Percentiles rank a stretch among this genome's conserved stretches.
phyloP scores from a whole-genome alignment of 2,329 filamentous ascomycete genomes.

The Neobulgaria alba region DNA sequence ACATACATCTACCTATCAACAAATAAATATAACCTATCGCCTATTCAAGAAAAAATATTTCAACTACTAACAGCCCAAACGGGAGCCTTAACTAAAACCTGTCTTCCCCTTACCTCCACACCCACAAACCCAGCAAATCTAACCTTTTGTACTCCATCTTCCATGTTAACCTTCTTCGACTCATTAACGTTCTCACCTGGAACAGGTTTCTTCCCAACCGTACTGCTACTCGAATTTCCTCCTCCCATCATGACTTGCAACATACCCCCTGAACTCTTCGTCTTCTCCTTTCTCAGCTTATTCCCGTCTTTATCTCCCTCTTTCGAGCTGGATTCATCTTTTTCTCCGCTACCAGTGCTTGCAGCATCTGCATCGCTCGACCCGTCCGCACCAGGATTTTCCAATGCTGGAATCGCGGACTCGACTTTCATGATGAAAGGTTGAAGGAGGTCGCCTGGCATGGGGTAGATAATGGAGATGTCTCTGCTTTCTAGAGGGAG shows the following conservation, averaged over 20 bases:
- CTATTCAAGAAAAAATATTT: neutral
- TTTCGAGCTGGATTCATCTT: slow-evolving; percentile 23
- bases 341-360: slow-evolving; percentile 25
- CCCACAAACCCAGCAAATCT: slow-evolving; percentile 67
- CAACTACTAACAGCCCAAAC: slow-evolving; percentile 49
- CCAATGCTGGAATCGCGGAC: slow-evolving; percentile 52
- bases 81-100: slow-evolving; percentile 67
- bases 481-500: slow-evolving; percentile 86
- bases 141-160: slow-evolving; percentile 41
- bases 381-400: slow-evolving; percentile 28
- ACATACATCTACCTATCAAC: neutral
- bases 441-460: slow-evolving; percentile 64
- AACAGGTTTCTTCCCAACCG: slow-evolving; percentile 10
- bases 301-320: slow-evolving; percentile 15
- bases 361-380: slow-evolving; percentile 23
- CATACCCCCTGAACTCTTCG: slow-evolving; percentile 28
- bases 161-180: slow-evolving; percentile 19
- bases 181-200: slow-evolving; percentile 13
- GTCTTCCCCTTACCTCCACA: slow-evolving; percentile 65
- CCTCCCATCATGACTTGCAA: slow-evolving; percentile 29
- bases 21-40: neutral
- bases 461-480: slow-evolving; percentile 77
- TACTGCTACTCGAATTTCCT: slow-evolving; percentile 23
- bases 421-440: slow-evolving; percentile 80
- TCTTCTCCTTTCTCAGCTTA: slow-evolving; percentile 25